Evolutionary conservation across 805 yeast genomes (phyloP).

Genomic region (Saccharomycopsis sp.): DNA sequence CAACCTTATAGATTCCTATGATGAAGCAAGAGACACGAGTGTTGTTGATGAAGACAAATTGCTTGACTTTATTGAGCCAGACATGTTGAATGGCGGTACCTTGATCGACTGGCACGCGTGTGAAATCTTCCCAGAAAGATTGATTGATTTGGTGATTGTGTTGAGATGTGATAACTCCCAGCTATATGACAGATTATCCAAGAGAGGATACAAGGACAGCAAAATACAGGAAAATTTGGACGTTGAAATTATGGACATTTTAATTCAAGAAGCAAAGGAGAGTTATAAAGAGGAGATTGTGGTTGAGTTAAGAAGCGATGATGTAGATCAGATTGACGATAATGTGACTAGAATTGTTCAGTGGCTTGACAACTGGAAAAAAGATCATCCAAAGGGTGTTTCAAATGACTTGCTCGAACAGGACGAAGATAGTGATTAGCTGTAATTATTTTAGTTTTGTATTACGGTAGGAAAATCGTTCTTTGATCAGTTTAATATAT

Average conservation of each 20-base stretch:
- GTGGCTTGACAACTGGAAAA: conserved; percentile 75
- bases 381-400: conserved; percentile 57
- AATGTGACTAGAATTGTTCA: conserved; percentile 68
- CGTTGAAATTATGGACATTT: conserved; percentile 94
- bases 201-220: conserved; percentile 70
- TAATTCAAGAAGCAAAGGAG: conserved; percentile 80
- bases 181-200: conserved; percentile 67
- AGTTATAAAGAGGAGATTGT: conserved; percentile 75
- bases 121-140: conserved; percentile 88
- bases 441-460: not conserved
- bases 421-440: conserved; percentile 7
- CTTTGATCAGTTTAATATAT: not conserved
- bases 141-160: conserved; percentile 89
- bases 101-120: conserved; percentile 97
- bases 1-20: conserved; percentile 75
- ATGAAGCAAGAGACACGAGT: conserved; percentile 74
- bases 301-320: conserved; percentile 69
- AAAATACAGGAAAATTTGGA: conserved; percentile 90
- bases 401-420: conserved; percentile 38
- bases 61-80: conserved; percentile 72
- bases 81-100: conserved; percentile 78
- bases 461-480: too few species aligned
- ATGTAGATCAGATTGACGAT: conserved; percentile 69
- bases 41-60: conserved; percentile 91
- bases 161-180: conserved; percentile 67